phyloP scores from a whole-genome alignment of 2,329 filamentous ascomycete species.

The Samsoniella hepiali region DNA sequence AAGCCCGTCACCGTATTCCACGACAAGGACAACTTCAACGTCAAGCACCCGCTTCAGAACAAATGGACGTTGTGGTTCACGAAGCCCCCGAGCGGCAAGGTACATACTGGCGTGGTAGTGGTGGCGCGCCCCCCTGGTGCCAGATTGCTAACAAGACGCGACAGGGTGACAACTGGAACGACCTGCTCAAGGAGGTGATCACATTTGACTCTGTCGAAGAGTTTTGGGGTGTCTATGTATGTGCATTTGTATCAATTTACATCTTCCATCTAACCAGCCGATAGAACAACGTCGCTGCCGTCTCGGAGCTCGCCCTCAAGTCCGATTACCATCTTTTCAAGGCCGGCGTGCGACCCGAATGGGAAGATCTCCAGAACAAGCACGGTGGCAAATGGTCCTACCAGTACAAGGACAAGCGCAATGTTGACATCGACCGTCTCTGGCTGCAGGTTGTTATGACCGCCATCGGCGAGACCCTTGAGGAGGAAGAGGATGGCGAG shows the following conservation, averaged over 20 bases:
- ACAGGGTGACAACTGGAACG: conserved; percentile 97
- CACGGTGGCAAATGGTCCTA: conserved; percentile 99
- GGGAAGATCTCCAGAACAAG: conserved; percentile 98
- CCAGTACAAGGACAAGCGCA: conserved; percentile 94
- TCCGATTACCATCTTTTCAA: conserved; percentile 99
- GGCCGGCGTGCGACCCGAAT: conserved; percentile 91
- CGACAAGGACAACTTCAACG: conserved; percentile 98
- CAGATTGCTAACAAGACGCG: conserved; percentile 24
- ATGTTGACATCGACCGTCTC: conserved; percentile 85
- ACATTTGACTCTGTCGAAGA: conserved; percentile 98
- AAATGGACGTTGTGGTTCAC: conserved; percentile 99
- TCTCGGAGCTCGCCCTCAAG: conserved; percentile 93
- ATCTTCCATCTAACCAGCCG: conserved; percentile 21
- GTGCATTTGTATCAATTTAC: conserved; percentile 35
- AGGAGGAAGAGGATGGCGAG: conserved; percentile 90
- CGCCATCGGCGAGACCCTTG: conserved; percentile 95
- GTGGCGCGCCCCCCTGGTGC: conserved; percentile 23
- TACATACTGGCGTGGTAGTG: conserved; percentile 34
- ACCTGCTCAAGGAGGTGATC: conserved; percentile 96
- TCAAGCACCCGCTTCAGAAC: conserved; percentile 97
- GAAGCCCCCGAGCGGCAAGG: conserved; percentile 94
- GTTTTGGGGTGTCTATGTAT: conserved; percentile 98
- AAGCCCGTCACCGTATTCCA: conserved; percentile 93
- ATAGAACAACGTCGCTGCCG: conserved; percentile 97
- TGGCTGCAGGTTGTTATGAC: conserved; percentile 97